Conservation (phyloP, 495 filamentous ascomycete genomes). For the Hyaloscypha finlandica region DNA sequence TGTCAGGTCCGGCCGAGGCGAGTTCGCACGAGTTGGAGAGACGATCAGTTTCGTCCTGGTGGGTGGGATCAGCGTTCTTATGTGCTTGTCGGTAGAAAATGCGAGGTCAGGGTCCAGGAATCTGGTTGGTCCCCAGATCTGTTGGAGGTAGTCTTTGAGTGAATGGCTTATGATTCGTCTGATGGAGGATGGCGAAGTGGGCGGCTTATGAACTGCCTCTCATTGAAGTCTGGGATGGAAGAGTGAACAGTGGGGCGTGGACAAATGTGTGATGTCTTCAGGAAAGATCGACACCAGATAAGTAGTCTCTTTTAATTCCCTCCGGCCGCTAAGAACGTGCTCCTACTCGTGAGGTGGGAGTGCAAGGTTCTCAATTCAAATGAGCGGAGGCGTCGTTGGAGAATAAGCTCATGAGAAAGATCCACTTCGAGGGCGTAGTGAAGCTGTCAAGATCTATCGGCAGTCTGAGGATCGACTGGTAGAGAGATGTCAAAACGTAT, state of each 20-base stretch:
- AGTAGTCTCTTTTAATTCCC: slow-evolving; percentile 12
- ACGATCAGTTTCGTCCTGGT: slow-evolving; percentile 43
- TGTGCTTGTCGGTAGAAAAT: slow-evolving; percentile 46
- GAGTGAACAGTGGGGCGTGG: slow-evolving; percentile 11
- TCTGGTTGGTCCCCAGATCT: slow-evolving; percentile 24
- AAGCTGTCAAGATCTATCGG: slow-evolving; percentile 24
- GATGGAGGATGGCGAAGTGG: slow-evolving; percentile 16
- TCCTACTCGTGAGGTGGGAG: slow-evolving; percentile 17
- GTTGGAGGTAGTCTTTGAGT: slow-evolving; percentile 2
- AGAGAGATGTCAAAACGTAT: slow-evolving; percentile 10
- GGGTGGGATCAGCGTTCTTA: slow-evolving; percentile 78
- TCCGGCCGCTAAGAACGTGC: slow-evolving; percentile 7
- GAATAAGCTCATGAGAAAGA: slow-evolving; percentile 25
- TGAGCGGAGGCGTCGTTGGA: slow-evolving; percentile 2
- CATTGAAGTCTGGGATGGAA: slow-evolving; percentile 3
- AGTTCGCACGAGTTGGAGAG: slow-evolving; percentile 22
- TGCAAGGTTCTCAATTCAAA: slow-evolving; percentile 10
- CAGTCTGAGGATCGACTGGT: slow-evolving; percentile 26
- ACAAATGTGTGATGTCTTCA: slow-evolving; percentile 22
- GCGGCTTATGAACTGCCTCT: slow-evolving; percentile 1
- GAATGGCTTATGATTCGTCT: slow-evolving; percentile 12
- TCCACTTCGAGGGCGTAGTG: slow-evolving; percentile 21
- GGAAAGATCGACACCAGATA: slow-evolving; percentile 29
- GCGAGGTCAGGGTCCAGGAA: slow-evolving; percentile 11
- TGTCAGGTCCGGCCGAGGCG: slow-evolving; percentile 17